Evolutionary conservation across 2,329 filamentous ascomycete species (phyloP), one percentile per base, ranked within the genome.

Genomic region (Ciborinia camelliae): DNA sequence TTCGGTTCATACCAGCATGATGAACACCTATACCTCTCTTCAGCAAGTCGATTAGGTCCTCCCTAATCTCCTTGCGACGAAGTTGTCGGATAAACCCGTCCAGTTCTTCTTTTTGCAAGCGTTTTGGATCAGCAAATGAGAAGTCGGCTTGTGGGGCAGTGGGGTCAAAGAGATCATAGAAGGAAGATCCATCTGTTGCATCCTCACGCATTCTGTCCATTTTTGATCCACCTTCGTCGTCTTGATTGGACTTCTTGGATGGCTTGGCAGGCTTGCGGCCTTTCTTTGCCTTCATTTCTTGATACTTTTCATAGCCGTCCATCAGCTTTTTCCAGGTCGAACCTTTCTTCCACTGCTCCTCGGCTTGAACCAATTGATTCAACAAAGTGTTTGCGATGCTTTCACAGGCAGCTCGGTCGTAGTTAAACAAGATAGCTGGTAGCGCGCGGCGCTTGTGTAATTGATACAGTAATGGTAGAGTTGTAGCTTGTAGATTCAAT

Each of bases 371-470:
- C 0, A 92, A 77, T 65, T 85, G 79, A 0, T 75, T 69, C 1
- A 88, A 73, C 0, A 92, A 70, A 0, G 76, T 71, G 30, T 74
- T 69, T 32, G 84, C 82, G 35, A 89, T 82, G 12, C 75, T 74
- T 74, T 92, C 89, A 70, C 90, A 93, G 37, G 78, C 75, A 1
- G 75, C 75, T 55, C 89, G 85, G 68, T 92, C 88, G 70, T 90
- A 94, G 72, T 91, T 90, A 79, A 94, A 94, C 1, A 92, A 75
- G 15, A 94, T 86, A 0, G 88, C 90, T 0, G 90, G 90, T 0
- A 94, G 79, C 0, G 87, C 88, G 63, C 85, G 82, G 64, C 86
- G 83, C 20, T 80, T 78, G 57, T 90, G 83, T 0, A 92, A 79
- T 39, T 86, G 81, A 20, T 78, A 80, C 0, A 89, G 77, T 37